phyloP scores from a whole-genome alignment of 768 basidiomycete species.

The Leccinellum rugosiceps region DNA sequence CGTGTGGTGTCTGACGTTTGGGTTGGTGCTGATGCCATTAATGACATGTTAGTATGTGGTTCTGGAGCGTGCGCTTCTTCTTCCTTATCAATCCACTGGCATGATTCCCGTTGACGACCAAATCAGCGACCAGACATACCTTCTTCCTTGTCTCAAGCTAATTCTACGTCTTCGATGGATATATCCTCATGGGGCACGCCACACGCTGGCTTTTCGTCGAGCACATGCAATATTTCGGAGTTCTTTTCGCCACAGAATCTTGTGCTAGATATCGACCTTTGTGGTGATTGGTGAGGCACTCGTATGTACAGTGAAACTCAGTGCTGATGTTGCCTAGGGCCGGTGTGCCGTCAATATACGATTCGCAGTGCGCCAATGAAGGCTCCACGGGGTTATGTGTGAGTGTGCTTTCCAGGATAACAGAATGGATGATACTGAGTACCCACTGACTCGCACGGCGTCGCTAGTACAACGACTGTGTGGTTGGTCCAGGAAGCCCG shows the following conservation, averaged over 20 bases:
- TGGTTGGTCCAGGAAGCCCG: conserved; percentile 52
- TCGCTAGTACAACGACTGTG: conserved; percentile 49
- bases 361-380: conserved; percentile 37
- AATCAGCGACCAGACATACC: conserved; percentile 38
- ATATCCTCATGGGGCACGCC: conserved; percentile 44
- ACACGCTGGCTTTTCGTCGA: conserved; percentile 40
- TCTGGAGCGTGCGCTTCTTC: conserved; percentile 41
- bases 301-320: neutral
- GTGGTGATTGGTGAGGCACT: conserved; percentile 43
- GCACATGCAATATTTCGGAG: conserved; percentile 41
- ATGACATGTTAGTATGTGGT: conserved; percentile 40
- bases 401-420: conserved; percentile 16
- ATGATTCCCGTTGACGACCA: conserved; percentile 12
- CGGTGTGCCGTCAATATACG: conserved; percentile 43
- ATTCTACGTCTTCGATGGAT: conserved; percentile 34
- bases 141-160: conserved; percentile 30
- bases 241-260: conserved; percentile 49
- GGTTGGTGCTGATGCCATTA: neutral
- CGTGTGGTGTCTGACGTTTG: conserved; percentile 15
- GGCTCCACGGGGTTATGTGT: conserved; percentile 43
- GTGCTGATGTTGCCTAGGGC: conserved; percentile 37
- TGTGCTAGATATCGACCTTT: conserved; percentile 53
- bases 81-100: neutral
- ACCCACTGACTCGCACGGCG: neutral
- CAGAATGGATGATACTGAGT: neutral